phyloP scores from a whole-genome alignment of 1,139 yeast species.

The Debaryomycetaceae sp. region DNA sequence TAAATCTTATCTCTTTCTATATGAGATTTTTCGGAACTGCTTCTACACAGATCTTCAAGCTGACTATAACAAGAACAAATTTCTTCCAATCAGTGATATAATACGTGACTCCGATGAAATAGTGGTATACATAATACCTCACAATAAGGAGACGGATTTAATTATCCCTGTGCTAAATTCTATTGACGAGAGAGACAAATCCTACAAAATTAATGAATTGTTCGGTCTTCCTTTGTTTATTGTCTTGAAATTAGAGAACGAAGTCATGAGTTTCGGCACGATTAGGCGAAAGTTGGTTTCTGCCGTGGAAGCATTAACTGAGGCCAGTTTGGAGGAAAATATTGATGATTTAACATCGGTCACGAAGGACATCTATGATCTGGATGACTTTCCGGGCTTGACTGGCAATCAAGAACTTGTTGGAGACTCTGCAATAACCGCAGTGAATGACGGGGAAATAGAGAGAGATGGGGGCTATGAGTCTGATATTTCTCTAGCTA shows the following conservation, averaged over 20 bases:
- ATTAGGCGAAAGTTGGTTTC: constrained; percentile 56
- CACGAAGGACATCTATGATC: constrained; percentile 14
- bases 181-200: constrained; percentile 37
- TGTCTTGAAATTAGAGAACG: constrained; percentile 48
- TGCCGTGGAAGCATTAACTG: constrained; percentile 23
- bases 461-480: constrained; percentile 30
- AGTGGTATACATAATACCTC: constrained; percentile 65
- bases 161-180: constrained; percentile 70
- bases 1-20: constrained; percentile 47
- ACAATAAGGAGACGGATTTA: constrained; percentile 38
- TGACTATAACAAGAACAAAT: constrained; percentile 53
- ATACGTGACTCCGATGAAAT: constrained; percentile 63
- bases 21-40: constrained; percentile 68
- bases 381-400: constrained; percentile 33
- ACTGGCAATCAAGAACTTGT: constrained; percentile 4
- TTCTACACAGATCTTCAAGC: constrained; percentile 72
- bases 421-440: constrained; percentile 1
- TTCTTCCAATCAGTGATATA: constrained; percentile 66
- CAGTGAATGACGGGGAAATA: constrained; percentile 12
- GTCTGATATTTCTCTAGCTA: constrained; percentile 50
- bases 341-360: constrained; percentile 17
- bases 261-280: constrained; percentile 44
- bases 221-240: constrained; percentile 80
- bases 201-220: constrained; percentile 32
- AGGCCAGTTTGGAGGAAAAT: constrained; percentile 20